A percentile compares a stretch with the other conserved stretches of the same genome.
These are phyloP conservation scores for Erythrophleum ivorense DNA, from an alignment of 331 rosid genomes.

Conservation along the genomic window DNA sequence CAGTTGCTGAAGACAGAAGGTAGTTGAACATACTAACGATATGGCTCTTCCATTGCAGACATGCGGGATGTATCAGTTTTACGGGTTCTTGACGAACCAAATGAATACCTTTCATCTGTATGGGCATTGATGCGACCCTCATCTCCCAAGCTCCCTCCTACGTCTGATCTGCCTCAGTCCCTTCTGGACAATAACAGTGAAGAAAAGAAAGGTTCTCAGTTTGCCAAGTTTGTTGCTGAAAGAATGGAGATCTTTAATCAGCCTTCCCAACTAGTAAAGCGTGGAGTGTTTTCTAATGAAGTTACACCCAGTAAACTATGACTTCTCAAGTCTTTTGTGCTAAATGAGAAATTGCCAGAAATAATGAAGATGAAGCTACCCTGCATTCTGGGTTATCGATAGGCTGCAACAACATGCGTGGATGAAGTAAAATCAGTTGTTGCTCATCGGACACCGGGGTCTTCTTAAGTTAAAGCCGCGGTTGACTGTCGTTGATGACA, in stretches of 20 bases:
- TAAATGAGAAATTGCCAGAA: conserved; percentile 20
- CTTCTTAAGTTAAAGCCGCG: background rate
- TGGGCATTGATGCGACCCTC: conserved; percentile 89
- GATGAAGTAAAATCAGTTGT: conserved; percentile 2
- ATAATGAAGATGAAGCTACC: conserved; percentile 4
- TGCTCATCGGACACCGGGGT: background rate
- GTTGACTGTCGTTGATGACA: background rate
- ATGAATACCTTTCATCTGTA: conserved; percentile 70
- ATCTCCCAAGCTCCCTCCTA: conserved; percentile 61
- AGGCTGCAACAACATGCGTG: conserved; percentile 3
- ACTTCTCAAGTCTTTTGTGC: conserved; percentile 36
- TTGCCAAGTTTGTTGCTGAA: conserved; percentile 83
- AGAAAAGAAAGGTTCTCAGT: conserved; percentile 75
- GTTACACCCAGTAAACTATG: conserved; percentile 75
- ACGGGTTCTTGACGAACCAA: conserved; percentile 68
- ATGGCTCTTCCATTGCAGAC: conserved; percentile 51
- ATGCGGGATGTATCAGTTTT: conserved; percentile 68
- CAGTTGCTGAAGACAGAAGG: background rate
- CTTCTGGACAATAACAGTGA: conserved; percentile 46
- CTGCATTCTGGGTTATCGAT: background rate
- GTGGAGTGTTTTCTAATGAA: conserved; percentile 37
- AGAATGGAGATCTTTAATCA: conserved; percentile 56
- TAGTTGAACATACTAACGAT: conserved; percentile 36
- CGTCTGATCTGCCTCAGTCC: conserved; percentile 50
- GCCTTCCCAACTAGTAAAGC: conserved; percentile 48